Evolutionary conservation across 352 stramenopile genomes (phyloP).

Genomic region (Globisporangium yorkense): DNA sequence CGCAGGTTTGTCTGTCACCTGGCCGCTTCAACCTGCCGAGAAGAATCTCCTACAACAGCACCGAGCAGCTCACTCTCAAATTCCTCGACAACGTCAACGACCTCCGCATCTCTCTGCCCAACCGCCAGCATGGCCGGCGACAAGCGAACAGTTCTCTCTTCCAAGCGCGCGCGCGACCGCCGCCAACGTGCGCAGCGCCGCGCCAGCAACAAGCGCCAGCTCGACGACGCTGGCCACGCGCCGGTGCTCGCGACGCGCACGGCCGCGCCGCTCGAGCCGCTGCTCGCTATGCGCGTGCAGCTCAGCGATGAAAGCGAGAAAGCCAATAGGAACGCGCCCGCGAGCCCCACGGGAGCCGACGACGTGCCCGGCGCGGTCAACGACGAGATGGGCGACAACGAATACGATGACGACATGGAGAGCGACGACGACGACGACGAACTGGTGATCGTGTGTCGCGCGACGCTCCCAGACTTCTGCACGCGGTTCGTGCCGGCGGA

Average conservation of each 20-base stretch:
- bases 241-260: slow-evolving; percentile 1
- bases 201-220: slow-evolving; percentile 15
- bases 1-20: no score
- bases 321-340: background rate
- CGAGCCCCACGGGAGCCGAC: slow-evolving; percentile 5
- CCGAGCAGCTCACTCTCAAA: slow-evolving; percentile 2
- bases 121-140: slow-evolving; percentile 38
- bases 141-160: slow-evolving; percentile 60
- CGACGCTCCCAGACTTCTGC: slow-evolving; percentile 56
- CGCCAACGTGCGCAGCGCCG: slow-evolving; percentile 42
- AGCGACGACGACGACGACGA: slow-evolving; percentile 37
- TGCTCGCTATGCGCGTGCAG: slow-evolving; percentile 11
- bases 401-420: slow-evolving; percentile 16
- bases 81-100: background rate
- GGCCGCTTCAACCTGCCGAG: no score
- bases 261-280: slow-evolving; percentile 1
- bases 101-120: background rate
- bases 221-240: slow-evolving; percentile 2
- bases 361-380: background rate
- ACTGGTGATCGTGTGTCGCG: slow-evolving; percentile 59
- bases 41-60: no score
- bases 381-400: background rate
- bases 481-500: slow-evolving; percentile 35
- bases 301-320: slow-evolving; percentile 6
- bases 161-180: slow-evolving; percentile 56